A percentile compares a stretch with the other conserved stretches of the same genome.
These are phyloP conservation scores for Capillidium rhysosporum DNA, from an alignment of 371 early-diverging fungal genomes.

Conservation along the genomic window DNA sequence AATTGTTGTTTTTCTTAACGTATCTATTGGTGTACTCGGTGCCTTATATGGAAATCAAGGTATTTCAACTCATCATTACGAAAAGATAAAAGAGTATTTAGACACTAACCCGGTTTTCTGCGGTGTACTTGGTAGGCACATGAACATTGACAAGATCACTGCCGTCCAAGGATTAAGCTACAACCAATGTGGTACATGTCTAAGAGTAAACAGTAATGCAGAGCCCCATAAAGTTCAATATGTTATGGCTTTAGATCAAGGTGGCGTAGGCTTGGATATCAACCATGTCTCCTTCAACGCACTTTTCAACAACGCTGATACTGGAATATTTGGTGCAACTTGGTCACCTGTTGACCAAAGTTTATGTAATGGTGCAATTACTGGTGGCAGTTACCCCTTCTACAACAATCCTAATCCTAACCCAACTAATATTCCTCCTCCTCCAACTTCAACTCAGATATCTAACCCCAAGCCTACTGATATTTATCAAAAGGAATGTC, in stretches of 20 bases:
- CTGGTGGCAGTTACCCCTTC: background rate
- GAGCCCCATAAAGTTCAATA: slow-evolving; percentile 14
- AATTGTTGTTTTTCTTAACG: no score
- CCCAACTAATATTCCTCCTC: no score
- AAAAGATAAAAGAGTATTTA: background rate
- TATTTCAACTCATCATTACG: background rate
- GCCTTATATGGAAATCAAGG: background rate
- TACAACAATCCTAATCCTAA: no score
- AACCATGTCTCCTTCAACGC: slow-evolving; percentile 14
- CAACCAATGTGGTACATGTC: slow-evolving; percentile 21
- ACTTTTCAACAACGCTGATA: slow-evolving; percentile 12
- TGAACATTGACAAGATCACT: slow-evolving; percentile 25
- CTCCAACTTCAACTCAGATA: no score
- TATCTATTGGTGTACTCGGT: background rate
- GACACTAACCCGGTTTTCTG: slow-evolving; percentile 19
- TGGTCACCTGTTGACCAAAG: slow-evolving; percentile 13
- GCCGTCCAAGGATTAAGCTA: slow-evolving; percentile 23
- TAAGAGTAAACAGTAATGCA: slow-evolving; percentile 14
- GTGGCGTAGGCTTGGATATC: slow-evolving; percentile 25
- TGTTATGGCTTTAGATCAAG: slow-evolving; percentile 28
- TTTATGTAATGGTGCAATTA: slow-evolving; percentile 6
- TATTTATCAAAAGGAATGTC: no score
- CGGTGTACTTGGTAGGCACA: slow-evolving; percentile 21
- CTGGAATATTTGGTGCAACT: slow-evolving; percentile 12
- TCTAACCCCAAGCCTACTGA: no score